Percentiles rank a stretch among this genome's conserved stretches.
phyloP scores from a whole-genome alignment of 176 grass and related monocot genomes.

The Cenchrus fungigraminus region DNA sequence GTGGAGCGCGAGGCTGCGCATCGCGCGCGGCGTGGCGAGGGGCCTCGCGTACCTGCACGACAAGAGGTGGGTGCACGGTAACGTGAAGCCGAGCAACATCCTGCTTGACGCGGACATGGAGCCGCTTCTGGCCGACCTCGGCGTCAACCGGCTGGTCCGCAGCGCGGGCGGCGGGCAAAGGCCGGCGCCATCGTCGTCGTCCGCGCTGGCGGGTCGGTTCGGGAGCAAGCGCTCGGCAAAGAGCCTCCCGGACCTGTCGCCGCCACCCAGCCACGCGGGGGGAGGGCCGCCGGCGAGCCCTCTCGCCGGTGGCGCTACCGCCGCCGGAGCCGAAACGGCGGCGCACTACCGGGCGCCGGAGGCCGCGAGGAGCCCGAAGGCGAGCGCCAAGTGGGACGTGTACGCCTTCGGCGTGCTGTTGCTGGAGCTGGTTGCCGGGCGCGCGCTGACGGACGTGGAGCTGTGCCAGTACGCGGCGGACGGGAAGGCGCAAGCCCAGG shows the following conservation, averaged over 20 bases:
- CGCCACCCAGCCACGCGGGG: neutral
- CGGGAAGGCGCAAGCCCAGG: constrained; percentile 34
- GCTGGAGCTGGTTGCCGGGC: constrained; percentile 82
- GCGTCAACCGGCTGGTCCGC: constrained; percentile 58
- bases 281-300: constrained; percentile 46
- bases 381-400: constrained; percentile 73
- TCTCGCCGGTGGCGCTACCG: neutral
- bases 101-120: constrained; percentile 73
- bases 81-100: constrained; percentile 84
- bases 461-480: constrained; percentile 59
- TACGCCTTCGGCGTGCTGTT: constrained; percentile 81
- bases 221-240: constrained; percentile 67
- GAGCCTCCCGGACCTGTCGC: constrained; percentile 62
- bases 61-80: constrained; percentile 81
- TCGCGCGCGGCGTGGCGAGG: constrained; percentile 76
- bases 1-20: constrained; percentile 63
- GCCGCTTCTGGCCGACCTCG: constrained; percentile 77
- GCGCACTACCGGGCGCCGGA: constrained; percentile 76
- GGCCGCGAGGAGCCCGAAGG: constrained; percentile 49
- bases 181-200: neutral
- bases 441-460: constrained; percentile 67
- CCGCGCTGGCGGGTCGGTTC: constrained; percentile 36
- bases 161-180: constrained; percentile 1
- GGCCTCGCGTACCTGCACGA: constrained; percentile 82
- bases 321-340: neutral